phyloP scores from a whole-genome alignment of 129 eudicot genomes.

The Mikania micrantha region DNA sequence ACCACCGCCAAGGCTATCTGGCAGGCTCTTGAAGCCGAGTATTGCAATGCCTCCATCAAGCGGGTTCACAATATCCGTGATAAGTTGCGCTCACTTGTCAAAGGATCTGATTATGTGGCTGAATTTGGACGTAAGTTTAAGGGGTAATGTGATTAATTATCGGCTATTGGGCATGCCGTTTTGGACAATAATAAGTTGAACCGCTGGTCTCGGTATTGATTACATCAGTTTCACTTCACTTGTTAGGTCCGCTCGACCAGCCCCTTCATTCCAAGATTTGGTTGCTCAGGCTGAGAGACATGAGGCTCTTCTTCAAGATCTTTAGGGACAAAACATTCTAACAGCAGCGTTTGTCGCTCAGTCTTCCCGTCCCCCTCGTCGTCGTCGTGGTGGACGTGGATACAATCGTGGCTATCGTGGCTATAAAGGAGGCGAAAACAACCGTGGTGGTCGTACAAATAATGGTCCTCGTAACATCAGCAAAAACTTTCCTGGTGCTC shows the following conservation, averaged over 20 bases:
- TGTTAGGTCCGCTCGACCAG: background rate
- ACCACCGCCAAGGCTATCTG: too few species aligned
- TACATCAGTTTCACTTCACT: background rate
- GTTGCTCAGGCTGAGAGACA: background rate
- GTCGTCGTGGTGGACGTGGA: slow-evolving; percentile 8
- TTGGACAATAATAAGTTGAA: background rate
- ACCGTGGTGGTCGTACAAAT: background rate
- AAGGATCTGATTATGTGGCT: background rate
- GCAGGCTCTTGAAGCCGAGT: too few species aligned
- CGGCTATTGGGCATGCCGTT: background rate
- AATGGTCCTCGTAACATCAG: background rate
- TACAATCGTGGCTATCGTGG: background rate
- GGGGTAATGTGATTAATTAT: background rate
- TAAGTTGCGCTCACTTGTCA: background rate
- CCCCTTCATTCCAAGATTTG: background rate
- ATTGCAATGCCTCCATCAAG: background rate
- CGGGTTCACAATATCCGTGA: background rate
- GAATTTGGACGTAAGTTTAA: background rate
- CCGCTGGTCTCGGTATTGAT: background rate
- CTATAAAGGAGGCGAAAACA: background rate
- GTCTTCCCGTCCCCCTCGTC: background rate
- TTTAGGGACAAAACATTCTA: background rate
- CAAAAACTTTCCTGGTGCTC: background rate
- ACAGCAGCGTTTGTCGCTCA: background rate
- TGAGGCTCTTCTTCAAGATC: background rate